Conservation (phyloP, 495 filamentous ascomycete genomes). For the Tuber magnatum region DNA sequence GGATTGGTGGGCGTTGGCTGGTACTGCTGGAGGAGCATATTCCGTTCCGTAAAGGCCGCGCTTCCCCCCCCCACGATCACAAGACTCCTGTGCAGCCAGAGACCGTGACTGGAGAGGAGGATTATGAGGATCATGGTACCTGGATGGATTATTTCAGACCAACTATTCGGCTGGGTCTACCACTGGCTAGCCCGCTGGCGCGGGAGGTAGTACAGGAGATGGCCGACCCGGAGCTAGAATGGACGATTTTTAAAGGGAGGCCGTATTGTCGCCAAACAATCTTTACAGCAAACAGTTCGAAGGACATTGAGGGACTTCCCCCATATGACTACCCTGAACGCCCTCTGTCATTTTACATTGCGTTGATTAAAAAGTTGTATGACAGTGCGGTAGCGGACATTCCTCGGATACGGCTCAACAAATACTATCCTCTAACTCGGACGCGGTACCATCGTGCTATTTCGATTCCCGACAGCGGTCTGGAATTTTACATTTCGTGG, state of each 20-base stretch:
- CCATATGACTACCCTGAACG: neutral
- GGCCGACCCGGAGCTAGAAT: neutral
- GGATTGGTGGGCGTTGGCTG: neutral
- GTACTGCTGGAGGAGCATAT: no score
- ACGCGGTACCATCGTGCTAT: no score
- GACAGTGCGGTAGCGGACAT: no score
- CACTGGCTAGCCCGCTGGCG: neutral
- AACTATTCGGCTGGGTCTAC: neutral
- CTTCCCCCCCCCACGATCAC: no score
- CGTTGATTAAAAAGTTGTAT: no score
- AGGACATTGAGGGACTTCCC: neutral
- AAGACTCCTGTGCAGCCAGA: no score
- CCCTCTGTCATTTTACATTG: no score
- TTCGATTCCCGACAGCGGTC: no score
- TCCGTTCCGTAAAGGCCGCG: neutral
- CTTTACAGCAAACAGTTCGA: neutral
- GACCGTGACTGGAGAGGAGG: no score
- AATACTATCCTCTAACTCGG: no score
- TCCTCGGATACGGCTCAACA: no score
- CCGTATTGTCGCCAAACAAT: neutral
- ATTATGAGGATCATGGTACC: neutral
- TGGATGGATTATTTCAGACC: neutral
- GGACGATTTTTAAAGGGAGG: neutral
- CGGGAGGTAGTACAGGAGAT: neutral
- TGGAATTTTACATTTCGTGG: neutral